These are phyloP conservation scores for Trichopus zeylanicus DNA, from an alignment of 116 monocot species.

Conservation along the genomic window DNA sequence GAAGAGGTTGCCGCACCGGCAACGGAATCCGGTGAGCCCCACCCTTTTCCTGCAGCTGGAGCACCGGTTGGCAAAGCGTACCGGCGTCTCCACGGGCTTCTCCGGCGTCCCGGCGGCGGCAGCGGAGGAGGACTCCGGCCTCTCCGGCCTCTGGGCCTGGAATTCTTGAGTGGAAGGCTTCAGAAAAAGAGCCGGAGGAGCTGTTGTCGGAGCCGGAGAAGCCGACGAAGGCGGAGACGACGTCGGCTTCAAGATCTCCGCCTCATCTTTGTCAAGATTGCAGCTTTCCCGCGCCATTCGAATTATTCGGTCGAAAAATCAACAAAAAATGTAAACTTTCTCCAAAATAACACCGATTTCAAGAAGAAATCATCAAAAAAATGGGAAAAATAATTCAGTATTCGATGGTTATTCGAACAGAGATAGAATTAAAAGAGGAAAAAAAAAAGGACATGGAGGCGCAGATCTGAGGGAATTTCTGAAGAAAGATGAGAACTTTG, in stretches of 20 bases:
- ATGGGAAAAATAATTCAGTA: no score
- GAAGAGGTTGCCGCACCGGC: conserved; percentile 47
- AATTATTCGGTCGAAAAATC: background rate
- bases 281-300: conserved; percentile 27
- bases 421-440: background rate
- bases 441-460: background rate
- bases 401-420: background rate
- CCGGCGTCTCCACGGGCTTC: background rate
- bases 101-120: background rate
- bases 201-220: background rate
- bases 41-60: conserved; percentile 51
- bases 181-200: conserved; percentile 6
- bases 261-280: conserved; percentile 31
- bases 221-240: conserved; percentile 1
- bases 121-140: background rate
- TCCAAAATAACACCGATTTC: background rate
- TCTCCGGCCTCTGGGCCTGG: conserved; percentile 1
- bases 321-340: no score
- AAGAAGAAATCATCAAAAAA: background rate
- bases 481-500: background rate
- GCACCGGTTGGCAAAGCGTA: conserved; percentile 32
- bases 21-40: conserved; percentile 72
- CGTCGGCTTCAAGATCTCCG: conserved; percentile 17
- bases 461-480: background rate
- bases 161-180: conserved; percentile 5